Percentiles rank a stretch among this genome's conserved stretches.
Conservation (phyloP, 768 basidiomycete genomes). For the Pleurotus pulmonarius region DNA sequence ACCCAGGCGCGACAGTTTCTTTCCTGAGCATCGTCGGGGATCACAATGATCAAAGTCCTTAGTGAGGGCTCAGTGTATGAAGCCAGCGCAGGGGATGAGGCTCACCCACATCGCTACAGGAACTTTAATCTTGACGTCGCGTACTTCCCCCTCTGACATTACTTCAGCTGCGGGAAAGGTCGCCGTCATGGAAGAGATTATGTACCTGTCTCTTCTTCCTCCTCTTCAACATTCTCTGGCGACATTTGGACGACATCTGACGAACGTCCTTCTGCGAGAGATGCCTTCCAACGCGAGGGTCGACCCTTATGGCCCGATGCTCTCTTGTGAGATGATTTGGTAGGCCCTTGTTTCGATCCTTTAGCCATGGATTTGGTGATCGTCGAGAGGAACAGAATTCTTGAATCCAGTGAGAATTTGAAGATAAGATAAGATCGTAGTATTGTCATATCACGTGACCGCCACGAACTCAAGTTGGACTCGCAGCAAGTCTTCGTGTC, state of each 20-base stretch:
- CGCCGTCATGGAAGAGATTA: constrained; percentile 13
- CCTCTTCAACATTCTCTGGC: constrained; percentile 7
- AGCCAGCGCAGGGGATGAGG: constrained; percentile 11
- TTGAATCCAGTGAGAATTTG: too few relatives aligned
- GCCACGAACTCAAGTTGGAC: constrained; percentile 5
- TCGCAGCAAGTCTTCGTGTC: not conserved
- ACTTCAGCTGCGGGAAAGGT: too few relatives aligned
- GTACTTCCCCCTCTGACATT: constrained; percentile 53
- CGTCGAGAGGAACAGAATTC: not conserved
- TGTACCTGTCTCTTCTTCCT: constrained; percentile 4
- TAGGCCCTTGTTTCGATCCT: not conserved
- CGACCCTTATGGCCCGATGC: not conserved
- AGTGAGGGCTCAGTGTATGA: not conserved
- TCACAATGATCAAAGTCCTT: constrained; percentile 99
- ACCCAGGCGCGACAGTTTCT: constrained; percentile 83
- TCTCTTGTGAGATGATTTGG: not conserved
- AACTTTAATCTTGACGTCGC: constrained; percentile 45
- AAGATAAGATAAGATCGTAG: too few relatives aligned
- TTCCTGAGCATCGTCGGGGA: constrained; percentile 77
- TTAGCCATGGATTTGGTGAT: not conserved
- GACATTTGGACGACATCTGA: not conserved
- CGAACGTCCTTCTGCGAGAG: not conserved
- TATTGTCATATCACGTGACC: not conserved
- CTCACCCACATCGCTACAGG: constrained; percentile 97
- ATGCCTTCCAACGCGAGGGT: not conserved